These are phyloP conservation scores for Penicillium occitanis DNA, from an alignment of 2,329 filamentous ascomycete genomes.

Conservation along the genomic window DNA sequence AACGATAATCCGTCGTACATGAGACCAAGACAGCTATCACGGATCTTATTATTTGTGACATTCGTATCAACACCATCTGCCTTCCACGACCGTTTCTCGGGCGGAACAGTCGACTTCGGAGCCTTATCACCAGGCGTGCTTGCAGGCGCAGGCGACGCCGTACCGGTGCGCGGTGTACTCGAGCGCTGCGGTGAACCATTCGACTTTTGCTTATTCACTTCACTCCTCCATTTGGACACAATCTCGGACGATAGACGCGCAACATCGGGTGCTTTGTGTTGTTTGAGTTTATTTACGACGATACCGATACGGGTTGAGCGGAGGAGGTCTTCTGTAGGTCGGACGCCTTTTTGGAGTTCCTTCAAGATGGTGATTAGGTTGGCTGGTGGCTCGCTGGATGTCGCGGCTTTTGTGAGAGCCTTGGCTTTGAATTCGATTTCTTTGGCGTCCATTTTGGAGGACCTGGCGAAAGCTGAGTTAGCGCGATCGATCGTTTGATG, in stretches of 20 bases:
- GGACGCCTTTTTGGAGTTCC: slow-evolving; percentile 74
- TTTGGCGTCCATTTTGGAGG: slow-evolving; percentile 69
- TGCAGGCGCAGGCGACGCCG: slow-evolving; percentile 51
- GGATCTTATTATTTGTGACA: slow-evolving; percentile 69
- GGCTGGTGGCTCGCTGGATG: slow-evolving; percentile 69
- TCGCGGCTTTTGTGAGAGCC: slow-evolving; percentile 75
- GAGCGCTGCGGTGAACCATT: slow-evolving; percentile 40
- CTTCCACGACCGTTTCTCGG: slow-evolving; percentile 78
- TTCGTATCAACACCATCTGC: slow-evolving; percentile 76
- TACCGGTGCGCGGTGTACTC: slow-evolving; percentile 50
- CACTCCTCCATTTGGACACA: slow-evolving; percentile 64
- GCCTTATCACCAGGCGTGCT: slow-evolving; percentile 49
- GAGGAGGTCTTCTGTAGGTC: slow-evolving; percentile 84
- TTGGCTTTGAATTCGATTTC: slow-evolving; percentile 76
- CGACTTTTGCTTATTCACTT: slow-evolving; percentile 49
- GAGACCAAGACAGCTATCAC: slow-evolving; percentile 84
- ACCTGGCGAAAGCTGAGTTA: background rate
- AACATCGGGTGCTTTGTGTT: slow-evolving; percentile 72
- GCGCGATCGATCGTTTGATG: background rate
- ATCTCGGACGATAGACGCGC: slow-evolving; percentile 75
- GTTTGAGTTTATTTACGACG: slow-evolving; percentile 79
- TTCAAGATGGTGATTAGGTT: slow-evolving; percentile 73
- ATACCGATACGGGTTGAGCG: slow-evolving; percentile 90
- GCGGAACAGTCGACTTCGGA: slow-evolving; percentile 57
- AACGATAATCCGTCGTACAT: slow-evolving; percentile 90